phyloP scores from a whole-genome alignment of 495 filamentous ascomycete species.

The Apodospora peruviana region DNA sequence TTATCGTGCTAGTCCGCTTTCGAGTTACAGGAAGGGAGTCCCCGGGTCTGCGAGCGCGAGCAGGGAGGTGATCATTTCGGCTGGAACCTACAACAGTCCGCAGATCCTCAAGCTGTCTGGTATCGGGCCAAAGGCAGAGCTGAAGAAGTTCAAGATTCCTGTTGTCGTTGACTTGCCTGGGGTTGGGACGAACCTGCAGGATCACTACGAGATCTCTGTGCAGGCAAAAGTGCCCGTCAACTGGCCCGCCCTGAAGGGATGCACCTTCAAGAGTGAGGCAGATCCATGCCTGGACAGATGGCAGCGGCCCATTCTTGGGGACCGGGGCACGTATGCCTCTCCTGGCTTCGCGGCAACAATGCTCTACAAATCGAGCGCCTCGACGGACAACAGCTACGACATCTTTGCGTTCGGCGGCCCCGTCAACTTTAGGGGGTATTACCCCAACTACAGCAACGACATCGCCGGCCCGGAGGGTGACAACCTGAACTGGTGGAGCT shows the following conservation, averaged over 20 bases:
- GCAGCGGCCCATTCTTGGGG: slow-evolving; percentile 26
- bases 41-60: slow-evolving; percentile 43
- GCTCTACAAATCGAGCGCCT: slow-evolving; percentile 37
- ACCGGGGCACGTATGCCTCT: slow-evolving; percentile 45
- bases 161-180: slow-evolving; percentile 51
- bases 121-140: slow-evolving; percentile 47
- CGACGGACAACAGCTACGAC: slow-evolving; percentile 37
- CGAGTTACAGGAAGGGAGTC: slow-evolving; percentile 25
- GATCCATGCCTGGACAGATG: slow-evolving; percentile 50
- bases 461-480: slow-evolving; percentile 13
- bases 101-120: slow-evolving; percentile 61
- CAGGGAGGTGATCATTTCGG: slow-evolving; percentile 59
- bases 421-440: slow-evolving; percentile 49
- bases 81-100: slow-evolving; percentile 56
- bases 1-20: slow-evolving; percentile 53
- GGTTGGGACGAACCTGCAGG: slow-evolving; percentile 63
- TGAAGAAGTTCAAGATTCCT: slow-evolving; percentile 42
- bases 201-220: slow-evolving; percentile 54
- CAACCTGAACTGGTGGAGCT: slow-evolving; percentile 35
- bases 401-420: slow-evolving; percentile 50
- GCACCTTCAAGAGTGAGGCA: slow-evolving; percentile 35
- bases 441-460: slow-evolving; percentile 33
- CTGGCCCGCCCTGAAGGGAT: slow-evolving; percentile 39
- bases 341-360: slow-evolving; percentile 43
- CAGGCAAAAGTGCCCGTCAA: slow-evolving; percentile 37